These are phyloP conservation scores for Verticillium albo-atrum DNA, from an alignment of 2,329 filamentous ascomycete species.

Conservation along the genomic window DNA sequence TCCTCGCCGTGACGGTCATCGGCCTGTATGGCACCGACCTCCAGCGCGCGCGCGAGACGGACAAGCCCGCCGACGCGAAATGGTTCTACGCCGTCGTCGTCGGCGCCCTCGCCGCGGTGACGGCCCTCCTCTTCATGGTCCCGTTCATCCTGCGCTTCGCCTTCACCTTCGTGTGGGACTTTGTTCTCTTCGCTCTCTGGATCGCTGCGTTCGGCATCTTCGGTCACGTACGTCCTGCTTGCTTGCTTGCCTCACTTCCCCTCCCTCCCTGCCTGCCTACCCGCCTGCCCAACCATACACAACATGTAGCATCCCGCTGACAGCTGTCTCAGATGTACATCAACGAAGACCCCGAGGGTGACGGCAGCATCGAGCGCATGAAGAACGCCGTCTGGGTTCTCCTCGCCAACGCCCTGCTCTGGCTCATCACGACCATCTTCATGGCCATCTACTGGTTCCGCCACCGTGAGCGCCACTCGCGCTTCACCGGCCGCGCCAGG, in stretches of 20 bases:
- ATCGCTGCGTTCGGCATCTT: constrained; percentile 80
- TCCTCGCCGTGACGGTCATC: constrained; percentile 70
- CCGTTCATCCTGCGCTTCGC: constrained; percentile 54
- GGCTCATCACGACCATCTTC: constrained; percentile 60
- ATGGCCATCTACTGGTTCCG: constrained; percentile 55
- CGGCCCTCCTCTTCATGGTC: constrained; percentile 60
- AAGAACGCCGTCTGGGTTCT: constrained; percentile 85
- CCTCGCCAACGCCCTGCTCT: constrained; percentile 68
- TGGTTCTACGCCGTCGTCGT: constrained; percentile 70
- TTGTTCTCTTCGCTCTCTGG: constrained; percentile 72
- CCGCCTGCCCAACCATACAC: too few species aligned
- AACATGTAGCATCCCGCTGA: background rate
- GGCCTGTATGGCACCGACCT: constrained; percentile 75
- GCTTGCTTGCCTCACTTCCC: too few species aligned
- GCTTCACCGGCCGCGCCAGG: constrained; percentile 56
- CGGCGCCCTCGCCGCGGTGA: constrained; percentile 60
- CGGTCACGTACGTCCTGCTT: constrained; percentile 33
- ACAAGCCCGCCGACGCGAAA: constrained; percentile 53
- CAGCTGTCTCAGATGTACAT: constrained; percentile 58
- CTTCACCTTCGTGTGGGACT: constrained; percentile 63
- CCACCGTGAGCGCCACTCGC: constrained; percentile 45
- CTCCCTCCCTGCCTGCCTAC: background rate
- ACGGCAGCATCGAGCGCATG: constrained; percentile 67
- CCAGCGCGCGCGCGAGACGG: constrained; percentile 42
- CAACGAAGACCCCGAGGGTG: constrained; percentile 58